A percentile compares a stretch with the other conserved stretches of the same genome.
Conservation (phyloP, 331 rosid species). For the Quercus lobata region DNA sequence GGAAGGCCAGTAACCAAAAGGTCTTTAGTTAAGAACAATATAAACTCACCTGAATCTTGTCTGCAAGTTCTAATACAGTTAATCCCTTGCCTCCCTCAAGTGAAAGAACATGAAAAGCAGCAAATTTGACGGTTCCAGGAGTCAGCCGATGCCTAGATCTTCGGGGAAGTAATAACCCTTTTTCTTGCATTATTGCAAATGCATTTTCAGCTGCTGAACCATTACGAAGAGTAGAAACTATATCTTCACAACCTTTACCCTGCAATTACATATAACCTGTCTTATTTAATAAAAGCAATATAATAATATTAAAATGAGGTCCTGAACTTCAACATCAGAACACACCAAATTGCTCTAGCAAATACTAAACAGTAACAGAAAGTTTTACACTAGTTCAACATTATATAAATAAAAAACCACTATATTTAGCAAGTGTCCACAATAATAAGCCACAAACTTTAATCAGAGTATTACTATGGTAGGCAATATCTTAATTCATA, state of each 20-base stretch:
- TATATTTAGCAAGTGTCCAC: background rate
- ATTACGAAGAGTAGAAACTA: slow-evolving; percentile 83
- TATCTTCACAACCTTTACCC: slow-evolving; percentile 79
- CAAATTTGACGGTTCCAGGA: slow-evolving; percentile 98
- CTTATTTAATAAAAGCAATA: slow-evolving; percentile 7
- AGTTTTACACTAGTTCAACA: background rate
- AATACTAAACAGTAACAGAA: slow-evolving; percentile 14
- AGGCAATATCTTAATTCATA: background rate
- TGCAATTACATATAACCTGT: slow-evolving; percentile 28
- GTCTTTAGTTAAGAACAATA: background rate
- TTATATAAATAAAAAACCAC: background rate
- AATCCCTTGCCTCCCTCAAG: slow-evolving; percentile 93
- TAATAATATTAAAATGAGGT: background rate
- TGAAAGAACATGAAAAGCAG: slow-evolving; percentile 97
- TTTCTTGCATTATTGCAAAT: slow-evolving; percentile 88
- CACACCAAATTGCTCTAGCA: background rate
- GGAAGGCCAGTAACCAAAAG: background rate
- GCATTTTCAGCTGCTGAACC: slow-evolving; percentile 99
- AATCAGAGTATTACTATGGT: background rate
- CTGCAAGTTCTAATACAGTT: slow-evolving; percentile 93
- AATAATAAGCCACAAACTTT: background rate
- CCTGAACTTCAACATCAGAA: background rate
- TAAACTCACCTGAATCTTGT: slow-evolving; percentile 84
- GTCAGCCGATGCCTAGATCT: slow-evolving; percentile 95
- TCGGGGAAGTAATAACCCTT: slow-evolving; percentile 84